phyloP scores from a whole-genome alignment of 2,329 filamentous ascomycete species.

The Aspergillus pseudonomiae region DNA sequence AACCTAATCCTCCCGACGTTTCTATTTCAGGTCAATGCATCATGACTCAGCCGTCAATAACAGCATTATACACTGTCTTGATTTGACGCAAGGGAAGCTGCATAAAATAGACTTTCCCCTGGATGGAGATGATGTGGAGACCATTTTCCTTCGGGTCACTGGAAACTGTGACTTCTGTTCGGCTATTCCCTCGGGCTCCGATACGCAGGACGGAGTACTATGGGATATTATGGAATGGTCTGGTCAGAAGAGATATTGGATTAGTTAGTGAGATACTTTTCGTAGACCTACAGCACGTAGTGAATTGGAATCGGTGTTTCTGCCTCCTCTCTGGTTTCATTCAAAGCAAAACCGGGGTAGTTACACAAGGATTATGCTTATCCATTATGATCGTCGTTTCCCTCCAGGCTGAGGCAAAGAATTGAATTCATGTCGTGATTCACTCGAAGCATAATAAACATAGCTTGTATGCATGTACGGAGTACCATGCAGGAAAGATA shows the following conservation, averaged over 20 bases:
- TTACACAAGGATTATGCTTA: conserved; percentile 1
- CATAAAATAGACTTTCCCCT: not conserved
- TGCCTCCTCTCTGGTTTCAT: no score
- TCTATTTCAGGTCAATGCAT: not conserved
- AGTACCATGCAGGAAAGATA: not conserved
- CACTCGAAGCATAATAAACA: not conserved
- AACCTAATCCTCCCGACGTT: not conserved
- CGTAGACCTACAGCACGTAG: not conserved
- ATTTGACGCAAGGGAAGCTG: not conserved
- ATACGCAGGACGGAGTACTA: not conserved
- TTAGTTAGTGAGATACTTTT: not conserved
- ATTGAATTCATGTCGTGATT: not conserved
- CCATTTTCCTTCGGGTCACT: not conserved
- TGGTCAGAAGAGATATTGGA: not conserved
- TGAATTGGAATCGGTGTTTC: not conserved
- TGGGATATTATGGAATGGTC: not conserved
- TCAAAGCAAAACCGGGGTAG: not conserved
- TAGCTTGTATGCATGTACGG: not conserved
- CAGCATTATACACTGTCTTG: not conserved
- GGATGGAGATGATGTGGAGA: not conserved
- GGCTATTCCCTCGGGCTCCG: not conserved
- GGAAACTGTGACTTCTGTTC: not conserved
- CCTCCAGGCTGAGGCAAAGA: not conserved
- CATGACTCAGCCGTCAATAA: not conserved
- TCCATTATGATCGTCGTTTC: not conserved